These are phyloP conservation scores for Fusarium compactum DNA, from an alignment of 2,329 filamentous ascomycete species.

Conservation along the genomic window DNA sequence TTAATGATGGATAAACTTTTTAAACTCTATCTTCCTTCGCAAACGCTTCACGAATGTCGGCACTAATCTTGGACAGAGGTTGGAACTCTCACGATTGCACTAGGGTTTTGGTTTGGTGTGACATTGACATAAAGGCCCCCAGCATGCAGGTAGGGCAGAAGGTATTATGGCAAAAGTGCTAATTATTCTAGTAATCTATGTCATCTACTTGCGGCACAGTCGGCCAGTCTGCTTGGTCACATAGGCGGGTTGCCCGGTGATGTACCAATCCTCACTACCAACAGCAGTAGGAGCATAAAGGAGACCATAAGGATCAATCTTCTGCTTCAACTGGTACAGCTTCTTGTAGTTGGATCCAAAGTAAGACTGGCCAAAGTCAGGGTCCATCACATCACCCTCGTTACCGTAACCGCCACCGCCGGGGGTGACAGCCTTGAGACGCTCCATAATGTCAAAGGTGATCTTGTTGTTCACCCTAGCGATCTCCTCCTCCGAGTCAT, in stretches of 20 bases:
- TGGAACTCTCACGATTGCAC: too few relatives aligned
- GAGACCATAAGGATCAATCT: constrained; percentile 52
- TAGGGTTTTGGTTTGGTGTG: accelerated
- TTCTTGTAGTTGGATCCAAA: constrained; percentile 53
- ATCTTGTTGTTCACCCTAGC: constrained; percentile 47
- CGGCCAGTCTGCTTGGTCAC: constrained; percentile 37
- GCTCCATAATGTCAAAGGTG: constrained; percentile 33
- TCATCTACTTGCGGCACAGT: constrained; percentile 28
- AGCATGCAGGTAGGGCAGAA: accelerated
- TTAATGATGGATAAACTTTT: accelerated
- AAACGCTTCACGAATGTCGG: background rate
- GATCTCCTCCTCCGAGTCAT: constrained; percentile 17
- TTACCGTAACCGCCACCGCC: constrained; percentile 47
- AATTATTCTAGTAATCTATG: background rate
- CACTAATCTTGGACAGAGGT: background rate
- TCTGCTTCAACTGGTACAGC: constrained; percentile 52
- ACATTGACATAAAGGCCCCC: background rate
- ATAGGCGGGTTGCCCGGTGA: constrained; percentile 26
- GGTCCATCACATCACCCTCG: constrained; percentile 54
- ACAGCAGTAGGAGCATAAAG: constrained; percentile 55
- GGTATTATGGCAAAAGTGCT: background rate
- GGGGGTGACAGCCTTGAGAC: constrained; percentile 42
- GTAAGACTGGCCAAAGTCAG: constrained; percentile 53
- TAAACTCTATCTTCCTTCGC: background rate
- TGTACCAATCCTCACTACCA: constrained; percentile 54